These are phyloP conservation scores for Fomitopsis betulina DNA, from an alignment of 1,284 basidiomycete genomes.

Conservation along the genomic window DNA sequence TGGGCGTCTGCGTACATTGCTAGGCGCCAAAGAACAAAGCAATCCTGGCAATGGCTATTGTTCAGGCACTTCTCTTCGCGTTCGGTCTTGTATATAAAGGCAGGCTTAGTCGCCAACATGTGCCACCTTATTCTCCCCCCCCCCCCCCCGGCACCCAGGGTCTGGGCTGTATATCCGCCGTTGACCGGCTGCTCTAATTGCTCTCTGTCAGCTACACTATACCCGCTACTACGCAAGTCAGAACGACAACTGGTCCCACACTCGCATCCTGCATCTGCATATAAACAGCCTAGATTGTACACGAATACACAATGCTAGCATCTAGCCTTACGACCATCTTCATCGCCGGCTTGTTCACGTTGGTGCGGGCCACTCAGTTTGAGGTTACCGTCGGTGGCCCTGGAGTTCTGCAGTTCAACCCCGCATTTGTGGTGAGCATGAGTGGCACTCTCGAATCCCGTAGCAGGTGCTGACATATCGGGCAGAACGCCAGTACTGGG, in stretches of 20 bases:
- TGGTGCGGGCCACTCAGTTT: slow-evolving; percentile 31
- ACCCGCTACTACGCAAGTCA: no score
- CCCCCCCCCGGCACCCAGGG: background rate
- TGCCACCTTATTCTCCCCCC: background rate
- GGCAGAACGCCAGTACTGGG: slow-evolving; percentile 41
- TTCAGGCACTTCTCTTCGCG: background rate
- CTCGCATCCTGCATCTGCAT: background rate
- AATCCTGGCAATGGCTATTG: background rate
- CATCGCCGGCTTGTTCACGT: slow-evolving; percentile 21
- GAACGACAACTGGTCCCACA: background rate
- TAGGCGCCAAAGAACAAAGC: background rate
- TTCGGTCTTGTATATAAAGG: background rate
- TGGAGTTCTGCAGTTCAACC: slow-evolving; percentile 40
- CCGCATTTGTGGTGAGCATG: slow-evolving; percentile 41
- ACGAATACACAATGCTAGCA: slow-evolving; percentile 1
- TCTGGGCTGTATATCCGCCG: background rate
- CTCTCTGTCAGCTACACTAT: background rate
- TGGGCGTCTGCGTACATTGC: background rate
- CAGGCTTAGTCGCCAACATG: background rate
- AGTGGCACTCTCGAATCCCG: background rate
- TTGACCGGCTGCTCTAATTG: background rate
- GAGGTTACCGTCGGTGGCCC: slow-evolving; percentile 50
- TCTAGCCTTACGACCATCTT: slow-evolving; percentile 10
- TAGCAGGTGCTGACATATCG: background rate
- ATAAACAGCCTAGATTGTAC: background rate